Base-by-base conservation (phyloP, 129 eudicot genomes). In the sunflower (Helianthus annuus) region DNA sequence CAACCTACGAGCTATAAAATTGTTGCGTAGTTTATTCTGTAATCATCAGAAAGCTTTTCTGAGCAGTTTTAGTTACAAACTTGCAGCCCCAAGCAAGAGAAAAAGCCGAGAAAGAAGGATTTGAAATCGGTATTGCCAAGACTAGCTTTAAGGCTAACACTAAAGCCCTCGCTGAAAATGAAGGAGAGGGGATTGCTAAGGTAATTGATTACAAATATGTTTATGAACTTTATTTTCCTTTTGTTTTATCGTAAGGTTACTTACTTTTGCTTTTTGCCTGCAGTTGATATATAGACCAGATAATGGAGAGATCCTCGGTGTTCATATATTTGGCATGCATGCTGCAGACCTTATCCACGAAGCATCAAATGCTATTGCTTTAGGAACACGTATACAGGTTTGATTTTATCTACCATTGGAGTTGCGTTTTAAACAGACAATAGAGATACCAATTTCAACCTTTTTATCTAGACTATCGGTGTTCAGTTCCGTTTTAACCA, bases 121-220 rank as follows among this genome's bases (percentile, higher is more conserved):
- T 95, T 62, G 97, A 95, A 83, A 64, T 95, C 4, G 79, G 95
- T 66, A 76, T 95, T 68, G 85, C 95, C 48, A 95, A 91, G 78
- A 95, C 98, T 39, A 94, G 98, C 88, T 94, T 94, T 85, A 90
- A 94, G 88, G 98, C 98, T 48, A 94, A 94, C 90, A 88, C 99
- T 58, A 95, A 95, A 77, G 99, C 99, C 58, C 99, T 95, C 68
- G 99, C 97, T 14, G 97, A 95, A 85, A 95, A 95, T 91, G 97
- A 91, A 85, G 99, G 91, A 71, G 99, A 95, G 67, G 99, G 99
- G 66, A 79, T 95, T 64, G 99, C 99, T 73, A 95, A 95, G 99
- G 99, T 94, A 40, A 52, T 66, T 52, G 17, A 42, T 5, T 10
- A 13, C 38, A 10, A 36, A 53, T 32, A 42, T 10, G 63, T 64